phyloP scores from a whole-genome alignment of 805 yeast genomes.

The Suhomyces emberorum region DNA sequence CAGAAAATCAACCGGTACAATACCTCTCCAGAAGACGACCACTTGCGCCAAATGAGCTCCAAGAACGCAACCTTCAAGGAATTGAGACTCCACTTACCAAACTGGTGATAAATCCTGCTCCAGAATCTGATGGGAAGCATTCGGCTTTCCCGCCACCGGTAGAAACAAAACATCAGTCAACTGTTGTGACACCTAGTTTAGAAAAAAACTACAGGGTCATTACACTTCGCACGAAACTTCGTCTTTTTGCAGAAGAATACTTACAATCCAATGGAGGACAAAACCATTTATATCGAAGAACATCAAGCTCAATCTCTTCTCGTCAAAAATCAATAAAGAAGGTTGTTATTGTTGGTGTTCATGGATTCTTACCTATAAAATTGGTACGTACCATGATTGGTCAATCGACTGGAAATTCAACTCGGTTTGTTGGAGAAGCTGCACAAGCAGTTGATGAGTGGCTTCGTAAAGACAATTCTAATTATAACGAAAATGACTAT shows the following conservation, averaged over 20 bases:
- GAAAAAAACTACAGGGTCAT: constrained; percentile 17
- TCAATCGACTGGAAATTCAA: constrained; percentile 36
- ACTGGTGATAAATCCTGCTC: background rate
- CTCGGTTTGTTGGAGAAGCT: constrained; percentile 26
- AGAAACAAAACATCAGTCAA: background rate
- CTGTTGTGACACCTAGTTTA: constrained; percentile 13
- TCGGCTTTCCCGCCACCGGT: background rate
- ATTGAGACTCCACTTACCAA: background rate
- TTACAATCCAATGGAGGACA: constrained; percentile 16
- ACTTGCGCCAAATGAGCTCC: constrained; percentile 31
- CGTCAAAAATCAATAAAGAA: constrained; percentile 13
- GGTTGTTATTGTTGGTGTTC: constrained; percentile 35
- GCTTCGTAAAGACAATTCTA: constrained; percentile 12
- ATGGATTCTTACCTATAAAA: constrained; percentile 40
- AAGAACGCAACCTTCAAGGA: constrained; percentile 22
- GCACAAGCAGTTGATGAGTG: constrained; percentile 28
- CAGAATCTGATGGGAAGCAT: background rate
- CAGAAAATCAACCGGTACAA: constrained; percentile 32
- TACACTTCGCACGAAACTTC: constrained; percentile 16
- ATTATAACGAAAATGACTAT: constrained; percentile 11
- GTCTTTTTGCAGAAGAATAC: constrained; percentile 18
- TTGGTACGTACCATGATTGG: constrained; percentile 35
- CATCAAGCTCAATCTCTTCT: constrained; percentile 6
- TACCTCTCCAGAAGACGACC: constrained; percentile 31
- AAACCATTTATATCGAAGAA: constrained; percentile 23